A percentile compares a stretch with the other conserved stretches of the same genome.
Conservation (phyloP, 2,329 filamentous ascomycete genomes). For the Stachybotrys elegans region DNA sequence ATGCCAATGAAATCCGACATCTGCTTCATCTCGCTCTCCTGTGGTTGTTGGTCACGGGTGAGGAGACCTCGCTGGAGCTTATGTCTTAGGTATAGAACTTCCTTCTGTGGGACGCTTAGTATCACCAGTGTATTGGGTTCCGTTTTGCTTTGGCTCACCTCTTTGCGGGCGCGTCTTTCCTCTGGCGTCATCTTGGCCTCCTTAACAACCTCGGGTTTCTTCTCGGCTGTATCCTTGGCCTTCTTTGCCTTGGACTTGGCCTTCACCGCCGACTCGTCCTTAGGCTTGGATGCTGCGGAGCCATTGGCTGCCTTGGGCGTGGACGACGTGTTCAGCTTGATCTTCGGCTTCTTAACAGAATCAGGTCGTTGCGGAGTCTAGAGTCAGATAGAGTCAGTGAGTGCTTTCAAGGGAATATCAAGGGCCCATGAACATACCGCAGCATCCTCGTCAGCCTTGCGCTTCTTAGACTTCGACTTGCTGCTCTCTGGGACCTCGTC, state of each 20-base stretch:
- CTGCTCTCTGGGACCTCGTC: conserved; percentile 52
- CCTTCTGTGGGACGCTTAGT: conserved; percentile 48
- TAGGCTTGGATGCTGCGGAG: conserved; percentile 49
- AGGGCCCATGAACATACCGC: conserved; percentile 37
- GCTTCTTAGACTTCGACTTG: conserved; percentile 71
- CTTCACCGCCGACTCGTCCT: conserved; percentile 49
- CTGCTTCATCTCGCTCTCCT: conserved; percentile 74
- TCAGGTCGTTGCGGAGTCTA: conserved; percentile 55
- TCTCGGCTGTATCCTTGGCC: conserved; percentile 49
- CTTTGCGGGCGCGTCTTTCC: conserved; percentile 54
- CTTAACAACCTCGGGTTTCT: conserved; percentile 47
- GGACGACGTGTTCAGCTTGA: conserved; percentile 58
- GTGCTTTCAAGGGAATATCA: background rate
- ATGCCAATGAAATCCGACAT: conserved; percentile 77
- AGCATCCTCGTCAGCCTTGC: conserved; percentile 79
- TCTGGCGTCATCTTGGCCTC: conserved; percentile 55
- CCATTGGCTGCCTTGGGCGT: conserved; percentile 68
- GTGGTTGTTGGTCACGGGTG: conserved; percentile 76
- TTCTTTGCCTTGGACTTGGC: conserved; percentile 52
- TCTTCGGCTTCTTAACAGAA: conserved; percentile 64
- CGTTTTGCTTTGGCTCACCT: conserved; percentile 33
- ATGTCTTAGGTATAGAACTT: conserved; percentile 90
- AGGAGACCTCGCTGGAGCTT: conserved; percentile 93
- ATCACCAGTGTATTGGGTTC: background rate
- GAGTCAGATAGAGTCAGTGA: background rate